These are phyloP conservation scores for Pavlovales sp. DNA, from an alignment of 208 protist species.

Conservation along the genomic window DNA sequence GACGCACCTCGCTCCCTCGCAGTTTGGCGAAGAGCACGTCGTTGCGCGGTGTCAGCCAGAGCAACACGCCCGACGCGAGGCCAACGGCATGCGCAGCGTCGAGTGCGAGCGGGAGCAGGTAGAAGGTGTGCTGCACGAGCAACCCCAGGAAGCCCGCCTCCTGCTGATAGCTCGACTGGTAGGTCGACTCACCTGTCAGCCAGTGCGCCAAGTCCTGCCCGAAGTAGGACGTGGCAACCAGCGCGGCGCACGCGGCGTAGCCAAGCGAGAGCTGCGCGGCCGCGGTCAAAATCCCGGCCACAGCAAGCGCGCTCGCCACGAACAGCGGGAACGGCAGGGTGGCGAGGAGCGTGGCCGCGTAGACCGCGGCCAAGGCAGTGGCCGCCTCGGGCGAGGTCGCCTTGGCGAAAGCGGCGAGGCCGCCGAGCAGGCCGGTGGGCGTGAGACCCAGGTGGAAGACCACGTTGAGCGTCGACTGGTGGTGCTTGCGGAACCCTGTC, in stretches of 20 bases:
- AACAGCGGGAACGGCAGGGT: not conserved
- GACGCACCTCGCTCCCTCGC: no score
- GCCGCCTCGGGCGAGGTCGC: not conserved
- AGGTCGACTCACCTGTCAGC: not conserved
- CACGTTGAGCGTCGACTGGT: not conserved
- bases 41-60: not conserved
- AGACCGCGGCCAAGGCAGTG: not conserved
- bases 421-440: not conserved
- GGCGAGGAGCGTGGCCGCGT: not conserved
- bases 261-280: not conserved
- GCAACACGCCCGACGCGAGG: not conserved
- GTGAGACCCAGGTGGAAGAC: not conserved
- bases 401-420: not conserved
- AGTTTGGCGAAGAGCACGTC: not conserved
- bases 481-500: not conserved
- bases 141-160: not conserved
- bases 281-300: not conserved
- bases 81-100: not conserved
- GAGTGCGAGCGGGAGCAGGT: not conserved
- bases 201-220: not conserved
- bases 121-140: not conserved
- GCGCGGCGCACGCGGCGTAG: not conserved
- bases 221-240: not conserved
- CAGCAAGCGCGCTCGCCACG: not conserved
- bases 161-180: not conserved